phyloP scores from a whole-genome alignment of 768 basidiomycete species.

The Phaeotremella skinneri region DNA sequence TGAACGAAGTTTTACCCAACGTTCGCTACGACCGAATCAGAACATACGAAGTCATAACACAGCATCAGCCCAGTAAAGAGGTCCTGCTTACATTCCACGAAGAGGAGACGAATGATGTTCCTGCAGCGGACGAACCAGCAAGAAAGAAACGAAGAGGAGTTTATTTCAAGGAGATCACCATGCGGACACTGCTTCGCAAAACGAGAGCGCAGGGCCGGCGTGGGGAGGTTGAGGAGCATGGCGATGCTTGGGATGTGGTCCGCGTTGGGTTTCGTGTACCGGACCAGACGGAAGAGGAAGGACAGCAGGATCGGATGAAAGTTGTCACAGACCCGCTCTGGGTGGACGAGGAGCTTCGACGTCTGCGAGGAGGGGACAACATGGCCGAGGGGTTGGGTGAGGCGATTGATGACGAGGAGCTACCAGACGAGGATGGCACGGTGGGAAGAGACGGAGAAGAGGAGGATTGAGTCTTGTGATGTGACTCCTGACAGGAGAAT shows the following conservation, averaged over 20 bases:
- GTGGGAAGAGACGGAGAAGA: conserved; percentile 14
- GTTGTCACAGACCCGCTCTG: conserved; percentile 34
- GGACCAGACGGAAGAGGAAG: conserved; percentile 17
- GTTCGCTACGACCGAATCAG: conserved; percentile 31
- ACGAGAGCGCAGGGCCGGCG: conserved; percentile 13
- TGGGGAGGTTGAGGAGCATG: conserved; percentile 16
- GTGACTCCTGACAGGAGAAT: not conserved
- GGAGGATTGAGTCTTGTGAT: conserved; percentile 1
- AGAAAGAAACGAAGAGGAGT: conserved; percentile 28
- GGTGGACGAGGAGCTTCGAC: conserved; percentile 28
- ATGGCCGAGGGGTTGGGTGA: conserved; percentile 33
- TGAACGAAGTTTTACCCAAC: conserved; percentile 25
- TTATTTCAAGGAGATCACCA: conserved; percentile 32
- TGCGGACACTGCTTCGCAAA: conserved; percentile 33
- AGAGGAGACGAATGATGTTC: conserved; percentile 9
- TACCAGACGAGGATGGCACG: conserved; percentile 18
- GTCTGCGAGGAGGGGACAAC: conserved; percentile 28
- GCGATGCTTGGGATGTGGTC: conserved; percentile 30
- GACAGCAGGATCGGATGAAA: conserved; percentile 14
- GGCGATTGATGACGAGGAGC: conserved; percentile 39
- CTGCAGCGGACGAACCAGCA: conserved; percentile 4
- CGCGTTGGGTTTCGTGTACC: conserved; percentile 28
- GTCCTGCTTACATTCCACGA: conserved; percentile 41
- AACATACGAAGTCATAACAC: conserved; percentile 42
- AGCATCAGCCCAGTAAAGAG: conserved; percentile 28